Percentiles rank a stretch among this genome's conserved stretches.
Evolutionary conservation across 371 early-diverging fungal species (phyloP).

Genomic region (Catenaria anguillulae): DNA sequence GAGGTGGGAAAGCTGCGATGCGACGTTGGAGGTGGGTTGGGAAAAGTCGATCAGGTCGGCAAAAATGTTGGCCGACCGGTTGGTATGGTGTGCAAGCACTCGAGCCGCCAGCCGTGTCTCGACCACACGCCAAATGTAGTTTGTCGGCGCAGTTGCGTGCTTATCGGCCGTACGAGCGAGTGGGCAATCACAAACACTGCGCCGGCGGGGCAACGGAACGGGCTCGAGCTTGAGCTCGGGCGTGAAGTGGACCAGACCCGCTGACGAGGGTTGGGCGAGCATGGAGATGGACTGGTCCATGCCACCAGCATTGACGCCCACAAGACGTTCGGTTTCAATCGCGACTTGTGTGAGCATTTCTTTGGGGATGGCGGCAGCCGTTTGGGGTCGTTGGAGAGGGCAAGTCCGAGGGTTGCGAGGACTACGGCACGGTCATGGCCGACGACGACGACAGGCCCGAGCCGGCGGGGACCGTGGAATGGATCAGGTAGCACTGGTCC

Average conservation of each 20-base stretch:
- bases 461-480: constrained; percentile 69
- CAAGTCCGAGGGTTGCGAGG: constrained; percentile 48
- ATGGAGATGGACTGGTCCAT: constrained; percentile 75
- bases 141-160: constrained; percentile 65
- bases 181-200: constrained; percentile 79
- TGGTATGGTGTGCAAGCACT: constrained; percentile 41
- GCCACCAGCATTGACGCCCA: constrained; percentile 65
- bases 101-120: constrained; percentile 74
- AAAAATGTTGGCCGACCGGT: constrained; percentile 16
- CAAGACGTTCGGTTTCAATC: constrained; percentile 63
- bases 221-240: constrained; percentile 52
- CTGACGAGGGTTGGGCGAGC: constrained; percentile 49
- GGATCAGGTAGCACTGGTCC: no score
- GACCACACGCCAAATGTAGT: constrained; percentile 89
- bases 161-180: constrained; percentile 79
- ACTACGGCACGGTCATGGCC: constrained; percentile 68
- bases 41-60: background rate
- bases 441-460: constrained; percentile 74
- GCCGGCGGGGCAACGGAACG: constrained; percentile 41
- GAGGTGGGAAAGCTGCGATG: constrained; percentile 30
- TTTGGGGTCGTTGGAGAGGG: no score
- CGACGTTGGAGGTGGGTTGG: constrained; percentile 32
- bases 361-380: no score
- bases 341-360: constrained; percentile 55
- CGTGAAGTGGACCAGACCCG: constrained; percentile 69